These are phyloP conservation scores for Rosa rugosa DNA, from an alignment of 306 rosid genomes.

Conservation along the genomic window DNA sequence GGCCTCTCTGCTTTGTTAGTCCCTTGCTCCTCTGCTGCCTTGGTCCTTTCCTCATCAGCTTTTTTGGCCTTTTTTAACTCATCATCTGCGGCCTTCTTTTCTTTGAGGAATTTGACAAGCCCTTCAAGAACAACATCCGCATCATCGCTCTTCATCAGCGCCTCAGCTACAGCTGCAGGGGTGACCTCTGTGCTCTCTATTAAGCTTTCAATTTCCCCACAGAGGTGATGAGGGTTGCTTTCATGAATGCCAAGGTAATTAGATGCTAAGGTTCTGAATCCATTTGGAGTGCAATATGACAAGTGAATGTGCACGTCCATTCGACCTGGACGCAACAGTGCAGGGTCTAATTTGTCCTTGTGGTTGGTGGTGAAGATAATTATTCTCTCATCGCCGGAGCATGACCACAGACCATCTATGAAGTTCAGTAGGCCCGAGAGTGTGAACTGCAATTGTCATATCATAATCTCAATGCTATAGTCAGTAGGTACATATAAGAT, in stretches of 20 bases:
- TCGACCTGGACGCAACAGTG: constrained; percentile 53
- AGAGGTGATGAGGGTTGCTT: constrained; percentile 15
- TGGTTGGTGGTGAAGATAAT: constrained; percentile 63
- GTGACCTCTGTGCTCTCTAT: constrained; percentile 33
- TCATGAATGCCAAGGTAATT: constrained; percentile 42
- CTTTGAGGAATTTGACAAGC: neutral
- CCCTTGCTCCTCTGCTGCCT: neutral
- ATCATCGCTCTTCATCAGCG: constrained; percentile 36
- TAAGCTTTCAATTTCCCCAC: constrained; percentile 25
- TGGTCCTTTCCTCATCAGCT: neutral
- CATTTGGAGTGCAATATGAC: constrained; percentile 38
- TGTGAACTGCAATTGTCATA: neutral
- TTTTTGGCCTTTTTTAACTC: neutral
- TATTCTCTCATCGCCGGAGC: constrained; percentile 60
- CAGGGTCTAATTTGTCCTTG: constrained; percentile 47
- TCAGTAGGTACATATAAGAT: neutral
- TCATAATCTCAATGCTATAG: neutral
- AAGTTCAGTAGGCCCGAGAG: constrained; percentile 22
- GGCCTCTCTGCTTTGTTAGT: neutral
- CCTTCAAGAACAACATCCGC: neutral
- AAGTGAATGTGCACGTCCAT: constrained; percentile 60
- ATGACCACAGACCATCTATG: constrained; percentile 65
- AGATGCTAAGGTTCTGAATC: constrained; percentile 33
- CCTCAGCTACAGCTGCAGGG: constrained; percentile 59
- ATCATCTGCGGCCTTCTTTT: neutral